These are phyloP conservation scores for Penicillium freii DNA, from an alignment of 2,329 filamentous ascomycete genomes.

Conservation along the genomic window DNA sequence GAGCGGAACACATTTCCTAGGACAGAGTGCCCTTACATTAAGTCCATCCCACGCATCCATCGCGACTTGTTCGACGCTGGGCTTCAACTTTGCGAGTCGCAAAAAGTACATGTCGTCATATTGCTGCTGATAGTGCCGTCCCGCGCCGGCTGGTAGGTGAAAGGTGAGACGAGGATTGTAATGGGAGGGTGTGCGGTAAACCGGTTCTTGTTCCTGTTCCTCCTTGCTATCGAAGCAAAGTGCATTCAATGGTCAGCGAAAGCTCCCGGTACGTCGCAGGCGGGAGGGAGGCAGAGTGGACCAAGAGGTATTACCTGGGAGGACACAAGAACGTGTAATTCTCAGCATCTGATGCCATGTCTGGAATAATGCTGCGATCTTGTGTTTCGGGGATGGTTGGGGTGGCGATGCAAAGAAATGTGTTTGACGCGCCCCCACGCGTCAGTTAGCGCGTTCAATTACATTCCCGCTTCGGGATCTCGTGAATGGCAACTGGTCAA, in stretches of 20 bases:
- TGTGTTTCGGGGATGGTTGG: conserved; percentile 4
- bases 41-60: conserved; percentile 73
- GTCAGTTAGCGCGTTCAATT: conserved; percentile 28
- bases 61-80: conserved; percentile 73
- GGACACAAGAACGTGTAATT: conserved; percentile 30
- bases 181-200: conserved; percentile 56
- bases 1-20: background rate
- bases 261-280: background rate
- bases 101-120: conserved; percentile 98
- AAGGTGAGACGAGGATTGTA: conserved; percentile 79
- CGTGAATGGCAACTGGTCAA: background rate
- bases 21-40: conserved; percentile 45
- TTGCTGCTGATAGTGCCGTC: conserved; percentile 82
- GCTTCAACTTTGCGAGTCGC: conserved; percentile 82
- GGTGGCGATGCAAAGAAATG: conserved; percentile 5
- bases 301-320: conserved; percentile 24
- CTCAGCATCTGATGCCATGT: conserved; percentile 19
- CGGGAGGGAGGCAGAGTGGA: background rate
- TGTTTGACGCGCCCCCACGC: conserved; percentile 22
- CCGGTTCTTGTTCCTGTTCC: conserved; percentile 37
- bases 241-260: conserved; percentile 14
- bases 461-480: conserved; percentile 24
- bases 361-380: background rate
- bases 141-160: conserved; percentile 61
- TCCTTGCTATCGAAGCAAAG: conserved; percentile 30